Evolutionary conservation across 805 yeast species (phyloP).

Genomic region (Clavispora fructus): DNA sequence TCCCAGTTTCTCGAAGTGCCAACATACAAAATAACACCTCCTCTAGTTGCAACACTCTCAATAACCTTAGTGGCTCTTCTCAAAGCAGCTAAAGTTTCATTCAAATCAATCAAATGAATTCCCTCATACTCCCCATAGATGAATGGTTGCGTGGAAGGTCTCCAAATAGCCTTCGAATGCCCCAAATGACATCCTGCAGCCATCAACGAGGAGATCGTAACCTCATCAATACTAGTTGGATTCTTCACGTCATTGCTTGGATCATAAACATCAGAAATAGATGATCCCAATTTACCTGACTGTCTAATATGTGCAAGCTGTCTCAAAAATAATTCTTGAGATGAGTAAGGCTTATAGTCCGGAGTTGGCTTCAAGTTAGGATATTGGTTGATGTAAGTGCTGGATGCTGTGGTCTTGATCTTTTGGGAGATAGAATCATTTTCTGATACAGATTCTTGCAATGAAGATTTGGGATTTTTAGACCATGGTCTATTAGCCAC

Average conservation of each 20-base stretch:
- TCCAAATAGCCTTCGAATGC: slow-evolving; percentile 74
- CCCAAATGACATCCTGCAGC: slow-evolving; percentile 96
- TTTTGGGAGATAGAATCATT: slow-evolving; percentile 10
- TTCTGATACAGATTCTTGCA: neutral
- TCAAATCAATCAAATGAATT: slow-evolving; percentile 86
- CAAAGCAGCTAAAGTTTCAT: slow-evolving; percentile 70
- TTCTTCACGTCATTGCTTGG: slow-evolving; percentile 62
- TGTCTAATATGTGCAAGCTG: slow-evolving; percentile 56
- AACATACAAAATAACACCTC: slow-evolving; percentile 79
- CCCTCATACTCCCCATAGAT: slow-evolving; percentile 86
- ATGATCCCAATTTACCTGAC: slow-evolving; percentile 60
- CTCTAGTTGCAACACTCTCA: slow-evolving; percentile 74
- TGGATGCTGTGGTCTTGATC: slow-evolving; percentile 28
- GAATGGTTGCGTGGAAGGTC: slow-evolving; percentile 79
- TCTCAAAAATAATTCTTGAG: slow-evolving; percentile 73
- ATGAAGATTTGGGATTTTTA: neutral
- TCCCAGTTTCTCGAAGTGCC: slow-evolving; percentile 71
- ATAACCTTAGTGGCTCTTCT: slow-evolving; percentile 82
- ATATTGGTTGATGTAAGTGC: slow-evolving; percentile 31
- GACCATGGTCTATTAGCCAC: slow-evolving; percentile 33
- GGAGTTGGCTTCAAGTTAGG: slow-evolving; percentile 64
- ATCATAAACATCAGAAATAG: slow-evolving; percentile 54
- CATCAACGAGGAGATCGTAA: slow-evolving; percentile 65
- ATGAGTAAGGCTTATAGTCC: slow-evolving; percentile 61
- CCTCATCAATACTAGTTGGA: slow-evolving; percentile 53